Evolutionary conservation across 1,284 basidiomycete genomes (phyloP), one percentile per base, ranked within the genome.

Genomic region (Golubevia sp.): DNA sequence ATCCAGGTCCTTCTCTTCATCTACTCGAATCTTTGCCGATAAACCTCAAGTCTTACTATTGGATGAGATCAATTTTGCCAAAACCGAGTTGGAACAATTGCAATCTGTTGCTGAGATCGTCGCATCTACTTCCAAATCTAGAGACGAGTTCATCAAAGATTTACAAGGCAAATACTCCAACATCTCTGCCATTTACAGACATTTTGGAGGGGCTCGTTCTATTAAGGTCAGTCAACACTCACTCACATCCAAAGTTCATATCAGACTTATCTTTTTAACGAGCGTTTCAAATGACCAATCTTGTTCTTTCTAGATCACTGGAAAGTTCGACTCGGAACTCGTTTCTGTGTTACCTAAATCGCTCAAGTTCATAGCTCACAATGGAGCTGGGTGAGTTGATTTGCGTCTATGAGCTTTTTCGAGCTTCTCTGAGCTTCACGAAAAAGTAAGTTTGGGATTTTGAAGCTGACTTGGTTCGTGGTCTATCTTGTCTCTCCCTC

Each of bases 181-280:
- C 25, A 87, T 89, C 0, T 88, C 91, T 7, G 94, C 89, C 21
- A 89, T 96, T 66, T 97, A 94, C 86, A 88, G 92, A 61, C 87
- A 91, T 77, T 91, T 91, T 84, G 84, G 80, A 13, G 75, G 76
- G 1, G 68, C 74, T 1, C 63, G 68, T n/a, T 76, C 73, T 1
- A 55, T 79, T 55, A 70, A 66, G 54, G 55, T n/a, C n/a, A n/a
- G n/a, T n/a, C n/a, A n/a, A n/a, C n/a, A n/a, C n/a, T n/a, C n/a
- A n/a, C n/a, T n/a, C n/a, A n/a, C n/a, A n/a, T n/a, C n/a, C n/a
- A n/a, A n/a, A n/a, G n/a, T n/a, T n/a, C n/a, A n/a, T n/a, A n/a
- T n/a, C n/a, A n/a, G n/a, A n/a, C n/a, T n/a, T n/a, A n/a, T n/a
- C n/a, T n/a, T n/a, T n/a, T n/a, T n/a, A n/a, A n/a, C n/a, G n/a